A percentile compares a stretch with the other conserved stretches of the same genome.
Evolutionary conservation across 306 rosid species (phyloP).

Genomic region (Lathyrus oleraceus): DNA sequence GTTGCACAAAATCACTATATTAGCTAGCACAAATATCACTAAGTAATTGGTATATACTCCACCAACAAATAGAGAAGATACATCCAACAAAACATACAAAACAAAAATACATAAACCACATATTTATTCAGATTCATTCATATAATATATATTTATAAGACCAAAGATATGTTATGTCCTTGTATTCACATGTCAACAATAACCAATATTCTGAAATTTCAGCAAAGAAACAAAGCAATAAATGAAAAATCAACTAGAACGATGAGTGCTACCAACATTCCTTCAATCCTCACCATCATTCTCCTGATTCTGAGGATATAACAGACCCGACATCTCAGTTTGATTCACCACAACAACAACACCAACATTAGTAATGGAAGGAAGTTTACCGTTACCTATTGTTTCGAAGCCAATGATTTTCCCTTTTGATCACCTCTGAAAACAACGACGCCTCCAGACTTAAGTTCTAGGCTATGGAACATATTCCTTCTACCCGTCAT

Average conservation of each 20-base stretch:
- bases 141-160: not conserved
- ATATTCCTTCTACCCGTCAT: no score
- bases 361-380: no score
- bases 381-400: no score
- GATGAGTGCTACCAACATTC: conserved; percentile 9
- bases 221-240: no score
- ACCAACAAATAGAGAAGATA: not conserved
- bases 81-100: not conserved
- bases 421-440: no score
- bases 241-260: not conserved
- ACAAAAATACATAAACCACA: not conserved
- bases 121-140: not conserved
- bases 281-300: not conserved
- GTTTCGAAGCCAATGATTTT: no score
- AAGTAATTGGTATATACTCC: not conserved
- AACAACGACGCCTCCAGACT: no score
- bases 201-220: not conserved
- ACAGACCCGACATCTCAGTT: not conserved
- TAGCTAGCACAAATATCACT: not conserved
- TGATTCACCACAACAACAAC: not conserved
- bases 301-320: conserved; percentile 12
- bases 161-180: not conserved
- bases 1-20: no score
- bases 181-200: not conserved
- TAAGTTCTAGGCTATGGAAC: no score